Evolutionary conservation across 2,329 filamentous ascomycete species (phyloP).

Genomic region (Monilinia fructicola): DNA sequence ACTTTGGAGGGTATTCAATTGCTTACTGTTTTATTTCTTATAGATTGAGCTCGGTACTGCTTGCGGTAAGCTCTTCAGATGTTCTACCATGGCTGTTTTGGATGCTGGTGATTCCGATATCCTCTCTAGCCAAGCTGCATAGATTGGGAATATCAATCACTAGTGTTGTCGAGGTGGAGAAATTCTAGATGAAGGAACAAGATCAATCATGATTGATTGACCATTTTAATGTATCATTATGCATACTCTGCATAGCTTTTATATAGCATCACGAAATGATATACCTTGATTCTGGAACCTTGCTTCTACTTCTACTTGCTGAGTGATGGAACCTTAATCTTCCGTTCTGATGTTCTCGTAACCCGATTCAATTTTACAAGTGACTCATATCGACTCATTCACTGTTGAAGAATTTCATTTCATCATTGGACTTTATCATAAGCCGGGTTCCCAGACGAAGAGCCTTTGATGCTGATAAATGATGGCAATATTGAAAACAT

Average conservation of each 20-base stretch:
- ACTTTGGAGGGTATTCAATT: constrained; percentile 78
- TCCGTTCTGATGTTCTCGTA: neutral
- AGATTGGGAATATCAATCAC: constrained; percentile 40
- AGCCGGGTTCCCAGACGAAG: neutral
- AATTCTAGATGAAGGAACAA: constrained; percentile 16
- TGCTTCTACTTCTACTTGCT: constrained; percentile 3
- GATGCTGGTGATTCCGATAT: constrained; percentile 99
- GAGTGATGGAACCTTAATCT: neutral
- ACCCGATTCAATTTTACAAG: neutral
- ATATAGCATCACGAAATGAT: constrained; percentile 35
- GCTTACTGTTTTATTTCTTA: constrained; percentile 55
- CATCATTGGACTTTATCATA: neutral
- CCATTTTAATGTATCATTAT: constrained; percentile 17
- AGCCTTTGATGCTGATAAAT: constrained; percentile 3
- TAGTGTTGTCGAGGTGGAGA: constrained; percentile 18
- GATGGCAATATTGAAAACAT: neutral
- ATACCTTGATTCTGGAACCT: constrained; percentile 27
- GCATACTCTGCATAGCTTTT: constrained; percentile 25
- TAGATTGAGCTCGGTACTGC: constrained; percentile 98
- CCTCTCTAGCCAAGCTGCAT: constrained; percentile 72
- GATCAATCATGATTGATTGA: constrained; percentile 17
- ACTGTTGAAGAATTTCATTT: neutral
- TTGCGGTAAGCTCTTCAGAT: constrained; percentile 98
- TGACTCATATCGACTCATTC: neutral
- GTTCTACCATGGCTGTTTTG: constrained; percentile 94